These are phyloP conservation scores for Nemania diffusa DNA, from an alignment of 2,329 filamentous ascomycete genomes.

Conservation along the genomic window DNA sequence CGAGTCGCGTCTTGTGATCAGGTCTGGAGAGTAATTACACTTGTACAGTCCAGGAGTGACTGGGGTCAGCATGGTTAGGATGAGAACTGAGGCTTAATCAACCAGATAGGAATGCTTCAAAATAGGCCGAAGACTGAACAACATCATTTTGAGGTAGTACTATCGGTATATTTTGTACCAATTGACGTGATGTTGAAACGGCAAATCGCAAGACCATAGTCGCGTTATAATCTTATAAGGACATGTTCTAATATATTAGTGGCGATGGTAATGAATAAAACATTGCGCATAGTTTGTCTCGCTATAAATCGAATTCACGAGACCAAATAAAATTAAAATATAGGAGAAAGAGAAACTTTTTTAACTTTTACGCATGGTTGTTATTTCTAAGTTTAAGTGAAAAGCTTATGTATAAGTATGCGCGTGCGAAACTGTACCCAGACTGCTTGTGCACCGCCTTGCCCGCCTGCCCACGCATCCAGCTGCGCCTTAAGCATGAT, in stretches of 20 bases:
- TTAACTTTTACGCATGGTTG: not conserved
- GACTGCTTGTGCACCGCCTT: constrained; percentile 1
- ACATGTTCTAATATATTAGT: not conserved
- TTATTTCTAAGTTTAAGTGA: not conserved
- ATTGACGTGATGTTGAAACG: not conserved
- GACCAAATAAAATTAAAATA: not conserved
- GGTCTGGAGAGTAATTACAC: not conserved
- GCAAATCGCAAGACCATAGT: not conserved
- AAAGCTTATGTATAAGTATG: not conserved
- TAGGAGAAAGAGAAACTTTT: not conserved
- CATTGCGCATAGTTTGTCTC: not conserved
- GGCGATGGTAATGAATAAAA: not conserved
- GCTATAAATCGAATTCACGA: not conserved
- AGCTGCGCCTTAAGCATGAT: constrained; percentile 27
- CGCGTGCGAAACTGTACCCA: not conserved
- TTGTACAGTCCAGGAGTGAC: not conserved
- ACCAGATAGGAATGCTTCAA: not conserved
- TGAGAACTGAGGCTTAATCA: not conserved
- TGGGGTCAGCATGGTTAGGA: not conserved
- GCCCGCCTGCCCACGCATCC: not conserved
- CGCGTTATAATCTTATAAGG: not conserved
- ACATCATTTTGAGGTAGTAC: not conserved
- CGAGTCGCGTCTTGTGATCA: constrained; percentile 15
- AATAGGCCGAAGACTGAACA: not conserved
- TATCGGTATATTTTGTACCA: not conserved